Conservation (phyloP, 345 rosid species). For the Eucalyptus urophylla region DNA sequence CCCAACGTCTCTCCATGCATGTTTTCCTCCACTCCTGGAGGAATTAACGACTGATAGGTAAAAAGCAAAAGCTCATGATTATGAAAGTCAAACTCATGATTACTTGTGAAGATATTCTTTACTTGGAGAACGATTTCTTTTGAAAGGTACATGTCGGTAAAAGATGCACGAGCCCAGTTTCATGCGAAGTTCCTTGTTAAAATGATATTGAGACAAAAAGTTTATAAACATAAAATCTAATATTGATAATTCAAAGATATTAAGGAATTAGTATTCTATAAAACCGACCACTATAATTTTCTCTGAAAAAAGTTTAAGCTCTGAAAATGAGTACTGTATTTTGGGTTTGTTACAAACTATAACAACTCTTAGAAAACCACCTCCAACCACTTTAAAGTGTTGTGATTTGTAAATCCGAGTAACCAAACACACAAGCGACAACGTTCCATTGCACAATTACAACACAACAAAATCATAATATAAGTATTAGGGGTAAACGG, state of each 20-base stretch:
- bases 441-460: rapidly evolving
- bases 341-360: rapidly evolving
- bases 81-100: not conserved
- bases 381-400: not conserved
- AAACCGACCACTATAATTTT: no score
- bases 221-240: not conserved
- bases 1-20: not conserved
- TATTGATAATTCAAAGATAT: not conserved
- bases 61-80: not conserved
- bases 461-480: no score
- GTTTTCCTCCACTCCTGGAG: not conserved
- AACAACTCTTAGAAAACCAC: not conserved
- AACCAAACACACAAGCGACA: not conserved
- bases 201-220: not conserved
- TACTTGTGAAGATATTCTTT: not conserved
- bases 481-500: rapidly evolving
- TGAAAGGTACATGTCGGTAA: not conserved
- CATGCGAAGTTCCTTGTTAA: not conserved
- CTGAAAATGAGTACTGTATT: not conserved
- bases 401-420: rapidly evolving
- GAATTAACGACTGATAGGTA: not conserved
- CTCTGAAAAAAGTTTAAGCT: not conserved
- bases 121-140: not conserved
- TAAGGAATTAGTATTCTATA: not conserved
- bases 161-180: not conserved